Base-by-base conservation (phyloP, 2,329 filamentous ascomycete species). In the Emydomyces testavorans region DNA sequence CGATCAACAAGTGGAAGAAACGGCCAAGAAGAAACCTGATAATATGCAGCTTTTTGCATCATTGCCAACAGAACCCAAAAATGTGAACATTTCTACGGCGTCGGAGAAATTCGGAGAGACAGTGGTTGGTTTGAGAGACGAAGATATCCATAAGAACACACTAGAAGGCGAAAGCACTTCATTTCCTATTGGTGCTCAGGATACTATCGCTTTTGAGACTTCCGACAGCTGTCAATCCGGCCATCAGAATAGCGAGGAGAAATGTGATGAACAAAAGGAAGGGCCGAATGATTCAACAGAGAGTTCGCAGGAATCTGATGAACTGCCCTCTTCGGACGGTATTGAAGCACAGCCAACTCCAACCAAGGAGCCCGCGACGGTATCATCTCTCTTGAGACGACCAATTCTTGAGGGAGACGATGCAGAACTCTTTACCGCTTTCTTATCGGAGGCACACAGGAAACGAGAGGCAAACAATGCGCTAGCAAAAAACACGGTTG, bases 401-500 rank as follows among this genome's bases (percentile, higher is more conserved):
- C 45, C 64, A 52, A 62, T 62, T 21, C 53, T 68, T 8, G 64
- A 63, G 45, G 63, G 62, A 36, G 64, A 67, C 10, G 65, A 69
- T 54, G 60, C 62, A 6, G 63, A 58, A 32, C 49, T 69, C n/a
- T 56, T 69, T 39, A 65, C 61, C 45, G 59, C 64, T 43, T 68
- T 69, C 52, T 50, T 69, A 21, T 65, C 62, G n/a, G 64, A 62
- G 45, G 66, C 66, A 8, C 60, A 64, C 52, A 65, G 65, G 15
- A 68, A 68, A 50, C 62, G 66, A 24, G 64, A 59, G 13, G 65
- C 65, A 37, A 49, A 49, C 26, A 34, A 24, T 31, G 32, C 38
- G 3, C 31, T 29, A 7, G 31, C 43, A 13, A 36, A n/a, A 21
- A 32, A 42, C 13, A 36, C 32, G 20, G 13, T 18, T 16, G 37